phyloP scores from a whole-genome alignment of 225 moss, liverwort and hornwort genomes.

The Pleurozium schreberi region DNA sequence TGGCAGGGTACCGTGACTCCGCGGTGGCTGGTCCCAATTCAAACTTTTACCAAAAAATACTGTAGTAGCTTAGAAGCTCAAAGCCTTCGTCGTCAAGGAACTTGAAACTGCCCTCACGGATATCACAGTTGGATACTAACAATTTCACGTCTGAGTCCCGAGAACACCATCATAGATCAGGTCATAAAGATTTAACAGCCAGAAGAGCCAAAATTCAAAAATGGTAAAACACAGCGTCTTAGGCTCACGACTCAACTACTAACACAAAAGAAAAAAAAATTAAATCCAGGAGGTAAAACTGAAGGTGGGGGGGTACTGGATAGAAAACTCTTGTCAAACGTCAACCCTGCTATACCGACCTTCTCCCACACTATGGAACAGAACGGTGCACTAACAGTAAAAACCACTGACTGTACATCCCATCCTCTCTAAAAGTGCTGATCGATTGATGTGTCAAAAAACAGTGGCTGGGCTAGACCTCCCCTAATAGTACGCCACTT shows the following conservation, averaged over 20 bases:
- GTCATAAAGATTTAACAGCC: background rate
- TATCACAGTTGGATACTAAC: background rate
- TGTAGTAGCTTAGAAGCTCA: background rate
- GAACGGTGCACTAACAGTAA: conserved; percentile 41
- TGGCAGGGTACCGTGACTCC: background rate
- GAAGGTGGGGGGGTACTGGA: conserved; percentile 3
- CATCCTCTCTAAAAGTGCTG: conserved; percentile 33
- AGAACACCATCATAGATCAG: background rate
- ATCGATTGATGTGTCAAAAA: conserved; percentile 43
- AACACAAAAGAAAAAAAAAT: conserved; percentile 19
- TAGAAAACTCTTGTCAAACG: conserved; percentile 9
- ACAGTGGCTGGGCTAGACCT: conserved; percentile 33
- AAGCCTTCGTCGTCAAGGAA: background rate
- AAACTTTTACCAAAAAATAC: background rate
- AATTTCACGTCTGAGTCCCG: background rate
- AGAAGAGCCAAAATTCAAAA: conserved; percentile 23
- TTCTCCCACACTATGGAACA: conserved; percentile 33
- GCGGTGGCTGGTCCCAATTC: background rate
- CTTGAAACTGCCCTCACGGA: background rate
- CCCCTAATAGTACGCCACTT: conserved; percentile 13
- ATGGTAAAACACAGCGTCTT: conserved; percentile 15
- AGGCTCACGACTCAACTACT: conserved; percentile 26
- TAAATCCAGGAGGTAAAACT: conserved; percentile 30
- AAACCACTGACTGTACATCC: conserved; percentile 32
- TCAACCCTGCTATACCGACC: conserved; percentile 39